A percentile compares a stretch with the other conserved stretches of the same genome.
These are phyloP conservation scores for Xerocomus spinulosus DNA, from an alignment of 768 basidiomycete genomes.

Conservation along the genomic window DNA sequence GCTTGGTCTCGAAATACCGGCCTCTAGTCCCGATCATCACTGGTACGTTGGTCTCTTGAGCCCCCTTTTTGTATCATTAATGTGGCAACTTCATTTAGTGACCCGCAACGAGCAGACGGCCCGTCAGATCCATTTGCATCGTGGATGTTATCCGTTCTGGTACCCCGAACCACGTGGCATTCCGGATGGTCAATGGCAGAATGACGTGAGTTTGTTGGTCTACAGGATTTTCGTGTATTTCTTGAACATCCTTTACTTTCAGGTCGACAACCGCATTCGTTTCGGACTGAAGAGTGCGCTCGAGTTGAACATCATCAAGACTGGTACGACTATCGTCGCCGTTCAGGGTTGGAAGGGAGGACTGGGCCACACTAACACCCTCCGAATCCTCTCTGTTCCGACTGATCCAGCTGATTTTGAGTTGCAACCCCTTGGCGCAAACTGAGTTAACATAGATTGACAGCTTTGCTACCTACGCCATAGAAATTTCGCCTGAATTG, in stretches of 20 bases:
- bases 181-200: constrained; percentile 91
- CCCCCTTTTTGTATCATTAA: constrained; percentile 8
- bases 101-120: constrained; percentile 95
- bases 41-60: constrained; percentile 43
- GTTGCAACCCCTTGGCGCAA: constrained; percentile 53
- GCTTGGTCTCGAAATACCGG: constrained; percentile 94
- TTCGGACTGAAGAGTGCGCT: constrained; percentile 85
- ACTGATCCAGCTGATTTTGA: constrained; percentile 77
- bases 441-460: constrained; percentile 10
- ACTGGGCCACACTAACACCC: constrained; percentile 90
- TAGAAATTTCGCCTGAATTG: constrained; percentile 7
- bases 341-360: constrained; percentile 99
- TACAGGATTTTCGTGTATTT: neutral
- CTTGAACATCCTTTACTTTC: constrained; percentile 10
- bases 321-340: constrained; percentile 86
- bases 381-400: constrained; percentile 79
- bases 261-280: constrained; percentile 88
- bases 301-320: constrained; percentile 77
- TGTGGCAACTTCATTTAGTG: constrained; percentile 42
- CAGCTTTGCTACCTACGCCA: neutral
- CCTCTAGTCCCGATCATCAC: constrained; percentile 93
- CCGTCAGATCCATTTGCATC: constrained; percentile 94
- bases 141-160: constrained; percentile 96
- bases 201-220: constrained; percentile 61
- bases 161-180: constrained; percentile 93